Conservation (phyloP, 1,284 basidiomycete genomes). For the Ustanciosporium gigantosporum region DNA sequence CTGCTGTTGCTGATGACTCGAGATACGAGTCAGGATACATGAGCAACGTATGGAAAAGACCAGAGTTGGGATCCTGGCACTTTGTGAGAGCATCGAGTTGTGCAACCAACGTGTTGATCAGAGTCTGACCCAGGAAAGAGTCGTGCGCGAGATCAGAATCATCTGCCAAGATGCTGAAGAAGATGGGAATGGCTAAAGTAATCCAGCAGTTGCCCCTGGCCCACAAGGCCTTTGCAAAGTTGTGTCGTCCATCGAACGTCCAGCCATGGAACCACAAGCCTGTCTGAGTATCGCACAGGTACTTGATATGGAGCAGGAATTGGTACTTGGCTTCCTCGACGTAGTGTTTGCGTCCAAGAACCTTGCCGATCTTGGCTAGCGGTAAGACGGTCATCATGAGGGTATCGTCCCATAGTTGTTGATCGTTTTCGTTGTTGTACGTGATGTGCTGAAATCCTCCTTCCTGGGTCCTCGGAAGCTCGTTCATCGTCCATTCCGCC, state of each 20-base stretch:
- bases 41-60: conserved; percentile 71
- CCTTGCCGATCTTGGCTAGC: conserved; percentile 69
- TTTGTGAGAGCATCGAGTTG: conserved; percentile 68
- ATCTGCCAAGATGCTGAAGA: conserved; percentile 65
- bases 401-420: conserved; percentile 72
- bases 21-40: conserved; percentile 68
- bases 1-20: conserved; percentile 69
- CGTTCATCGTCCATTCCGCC: conserved; percentile 72
- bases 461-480: conserved; percentile 68
- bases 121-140: conserved; percentile 58
- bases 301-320: conserved; percentile 67
- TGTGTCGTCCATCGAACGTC: conserved; percentile 66
- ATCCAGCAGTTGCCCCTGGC: conserved; percentile 72
- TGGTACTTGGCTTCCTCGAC: conserved; percentile 70
- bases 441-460: conserved; percentile 70
- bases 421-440: conserved; percentile 66
- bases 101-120: conserved; percentile 65
- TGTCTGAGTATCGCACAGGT: conserved; percentile 66
- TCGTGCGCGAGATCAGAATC: conserved; percentile 5
- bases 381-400: conserved; percentile 71
- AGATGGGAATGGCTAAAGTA: conserved; percentile 69
- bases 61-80: conserved; percentile 66
- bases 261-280: conserved; percentile 68
- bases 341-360: conserved; percentile 67
- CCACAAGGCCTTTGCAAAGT: conserved; percentile 69